phyloP scores from a whole-genome alignment of 257 asterid species.

The Rhazya stricta region DNA sequence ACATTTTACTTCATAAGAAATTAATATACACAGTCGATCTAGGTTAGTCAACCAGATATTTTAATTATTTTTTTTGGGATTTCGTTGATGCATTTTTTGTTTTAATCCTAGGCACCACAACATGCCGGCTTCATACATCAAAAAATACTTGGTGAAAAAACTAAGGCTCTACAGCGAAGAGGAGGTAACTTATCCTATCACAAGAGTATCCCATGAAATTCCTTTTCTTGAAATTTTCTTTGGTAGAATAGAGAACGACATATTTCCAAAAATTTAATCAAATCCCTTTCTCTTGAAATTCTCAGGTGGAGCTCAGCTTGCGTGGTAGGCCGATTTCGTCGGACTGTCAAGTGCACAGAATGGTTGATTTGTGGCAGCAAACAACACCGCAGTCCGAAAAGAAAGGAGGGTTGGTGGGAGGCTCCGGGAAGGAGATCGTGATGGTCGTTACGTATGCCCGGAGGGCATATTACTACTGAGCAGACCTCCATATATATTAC shows the following conservation, averaged over 20 bases:
- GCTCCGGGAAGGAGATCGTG: constrained; percentile 23
- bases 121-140: constrained; percentile 12
- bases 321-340: constrained; percentile 16
- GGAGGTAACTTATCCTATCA: constrained; percentile 12
- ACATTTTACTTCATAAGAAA: not conserved
- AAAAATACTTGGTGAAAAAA: constrained; percentile 20
- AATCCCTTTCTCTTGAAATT: not conserved
- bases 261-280: not conserved
- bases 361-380: constrained; percentile 18
- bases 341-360: not conserved
- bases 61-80: too few species aligned
- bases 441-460: constrained; percentile 22
- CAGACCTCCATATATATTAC: too few species aligned
- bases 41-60: not conserved
- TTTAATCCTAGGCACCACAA: constrained; percentile 18
- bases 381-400: constrained; percentile 3
- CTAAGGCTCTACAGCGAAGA: constrained; percentile 19
- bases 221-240: not conserved
- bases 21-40: not conserved
- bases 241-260: not conserved
- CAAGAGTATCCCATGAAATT: too few species aligned
- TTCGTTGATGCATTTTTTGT: not conserved
- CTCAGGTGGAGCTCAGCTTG: constrained; percentile 26
- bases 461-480: too few species aligned
- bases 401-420: constrained; percentile 12